These are phyloP conservation scores for Amoebophrya sp. DNA, from an alignment of 169 alveolate species.

Conservation along the genomic window DNA sequence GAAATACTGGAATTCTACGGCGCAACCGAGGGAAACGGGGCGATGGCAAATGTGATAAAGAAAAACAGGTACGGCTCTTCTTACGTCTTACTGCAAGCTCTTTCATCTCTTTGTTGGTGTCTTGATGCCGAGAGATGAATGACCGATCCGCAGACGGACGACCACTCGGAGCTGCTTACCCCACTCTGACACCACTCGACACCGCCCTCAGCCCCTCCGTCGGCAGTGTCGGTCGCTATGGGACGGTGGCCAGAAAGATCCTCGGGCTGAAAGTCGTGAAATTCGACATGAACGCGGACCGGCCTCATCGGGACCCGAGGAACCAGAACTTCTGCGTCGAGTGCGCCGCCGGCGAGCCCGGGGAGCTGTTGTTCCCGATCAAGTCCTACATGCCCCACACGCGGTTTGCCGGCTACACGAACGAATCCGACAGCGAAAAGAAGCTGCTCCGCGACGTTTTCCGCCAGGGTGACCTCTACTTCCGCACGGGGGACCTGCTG, in stretches of 20 bases:
- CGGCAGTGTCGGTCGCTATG: not conserved
- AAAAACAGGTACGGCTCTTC: not conserved
- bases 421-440: not conserved
- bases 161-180: too few species aligned
- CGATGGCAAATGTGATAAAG: not conserved
- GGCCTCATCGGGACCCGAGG: not conserved
- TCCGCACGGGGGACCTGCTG: constrained; percentile 11
- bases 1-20: constrained; percentile 9
- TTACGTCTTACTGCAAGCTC: not conserved
- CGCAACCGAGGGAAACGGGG: constrained; percentile 9
- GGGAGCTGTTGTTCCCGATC: not conserved
- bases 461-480: not conserved
- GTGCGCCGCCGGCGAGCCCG: not conserved
- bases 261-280: not conserved
- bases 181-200: not conserved
- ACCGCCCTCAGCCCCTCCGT: not conserved
- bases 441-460: not conserved
- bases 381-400: not conserved
- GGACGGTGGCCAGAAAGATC: not conserved
- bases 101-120: not conserved
- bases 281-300: not conserved
- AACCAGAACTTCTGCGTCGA: not conserved
- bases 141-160: too few species aligned
- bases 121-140: not conserved
- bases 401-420: not conserved